Evolutionary conservation across 2,329 filamentous ascomycete genomes (phyloP).

Genomic region (Ascochyta viciae-villosae): DNA sequence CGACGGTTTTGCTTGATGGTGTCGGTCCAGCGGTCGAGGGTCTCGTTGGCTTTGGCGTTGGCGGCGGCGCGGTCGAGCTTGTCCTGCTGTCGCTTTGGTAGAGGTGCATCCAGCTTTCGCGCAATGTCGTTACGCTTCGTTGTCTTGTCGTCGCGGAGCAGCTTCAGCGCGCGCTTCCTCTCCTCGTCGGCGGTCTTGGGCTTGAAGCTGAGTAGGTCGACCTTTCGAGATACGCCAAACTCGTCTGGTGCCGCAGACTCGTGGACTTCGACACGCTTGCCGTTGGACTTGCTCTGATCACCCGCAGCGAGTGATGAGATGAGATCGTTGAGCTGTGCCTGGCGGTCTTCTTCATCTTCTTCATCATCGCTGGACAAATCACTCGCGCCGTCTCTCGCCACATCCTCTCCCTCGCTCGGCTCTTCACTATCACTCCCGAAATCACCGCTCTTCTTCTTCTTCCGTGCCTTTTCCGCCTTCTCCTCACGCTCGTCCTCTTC

Average conservation of each 20-base stretch:
- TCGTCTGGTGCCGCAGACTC: slow-evolving; percentile 70
- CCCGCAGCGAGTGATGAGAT: slow-evolving; percentile 68
- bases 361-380: slow-evolving; percentile 56
- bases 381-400: slow-evolving; percentile 57
- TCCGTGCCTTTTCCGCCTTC: slow-evolving; percentile 32
- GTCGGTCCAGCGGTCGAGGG: slow-evolving; percentile 88
- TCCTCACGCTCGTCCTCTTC: slow-evolving; percentile 47
- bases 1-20: slow-evolving; percentile 93
- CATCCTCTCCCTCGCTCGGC: slow-evolving; percentile 57
- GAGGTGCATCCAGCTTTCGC: slow-evolving; percentile 79
- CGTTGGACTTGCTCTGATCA: slow-evolving; percentile 42
- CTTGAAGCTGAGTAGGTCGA: slow-evolving; percentile 78
- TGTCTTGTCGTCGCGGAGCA: slow-evolving; percentile 70
- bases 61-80: slow-evolving; percentile 81
- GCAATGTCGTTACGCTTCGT: slow-evolving; percentile 63
- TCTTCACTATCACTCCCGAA: slow-evolving; percentile 61
- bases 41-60: slow-evolving; percentile 90
- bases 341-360: slow-evolving; percentile 57
- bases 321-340: slow-evolving; percentile 71
- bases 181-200: slow-evolving; percentile 74
- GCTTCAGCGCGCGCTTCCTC: slow-evolving; percentile 80
- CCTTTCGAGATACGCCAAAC: slow-evolving; percentile 67
- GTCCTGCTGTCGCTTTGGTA: slow-evolving; percentile 86
- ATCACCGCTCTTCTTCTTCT: slow-evolving; percentile 49
- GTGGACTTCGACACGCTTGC: slow-evolving; percentile 55